phyloP scores from a whole-genome alignment of 2,329 filamentous ascomycete species.

The Raffaelea albimanens region DNA sequence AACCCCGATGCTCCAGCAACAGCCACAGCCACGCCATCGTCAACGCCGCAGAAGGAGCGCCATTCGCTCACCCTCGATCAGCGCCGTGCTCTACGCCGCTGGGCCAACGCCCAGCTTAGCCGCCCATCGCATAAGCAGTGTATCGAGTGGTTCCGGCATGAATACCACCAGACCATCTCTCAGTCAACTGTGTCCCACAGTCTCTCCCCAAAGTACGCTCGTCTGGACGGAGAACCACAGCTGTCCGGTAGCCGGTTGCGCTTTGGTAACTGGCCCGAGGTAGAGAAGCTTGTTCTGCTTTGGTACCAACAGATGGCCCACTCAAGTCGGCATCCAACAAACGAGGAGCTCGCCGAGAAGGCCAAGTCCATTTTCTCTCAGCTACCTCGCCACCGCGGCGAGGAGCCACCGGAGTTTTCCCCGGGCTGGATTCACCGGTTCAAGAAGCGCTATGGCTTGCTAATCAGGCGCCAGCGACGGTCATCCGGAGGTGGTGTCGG shows the following conservation, averaged over 20 bases:
- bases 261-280: conserved; percentile 56
- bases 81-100: conserved; percentile 48
- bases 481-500: conserved; percentile 17
- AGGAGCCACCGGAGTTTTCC: conserved; percentile 51
- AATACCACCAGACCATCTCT: conserved; percentile 52
- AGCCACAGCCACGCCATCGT: neutral
- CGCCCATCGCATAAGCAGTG: conserved; percentile 52
- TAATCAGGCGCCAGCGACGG: conserved; percentile 46
- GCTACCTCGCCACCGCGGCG: conserved; percentile 51
- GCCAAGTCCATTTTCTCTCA: conserved; percentile 49
- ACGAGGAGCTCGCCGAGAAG: conserved; percentile 54
- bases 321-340: conserved; percentile 48
- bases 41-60: conserved; percentile 34
- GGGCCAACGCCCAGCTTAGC: conserved; percentile 46
- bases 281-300: conserved; percentile 46
- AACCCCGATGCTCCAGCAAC: neutral
- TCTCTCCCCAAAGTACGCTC: conserved; percentile 51
- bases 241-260: conserved; percentile 53
- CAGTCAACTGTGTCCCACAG: conserved; percentile 56
- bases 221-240: conserved; percentile 51
- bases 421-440: conserved; percentile 57
- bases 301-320: conserved; percentile 45
- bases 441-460: conserved; percentile 52
- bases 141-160: conserved; percentile 52
- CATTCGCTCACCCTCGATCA: conserved; percentile 54